A percentile compares a stretch with the other conserved stretches of the same genome.
phyloP scores from a whole-genome alignment of 352 stramenopile genomes.

The Globisporangium cylindrosporum region DNA sequence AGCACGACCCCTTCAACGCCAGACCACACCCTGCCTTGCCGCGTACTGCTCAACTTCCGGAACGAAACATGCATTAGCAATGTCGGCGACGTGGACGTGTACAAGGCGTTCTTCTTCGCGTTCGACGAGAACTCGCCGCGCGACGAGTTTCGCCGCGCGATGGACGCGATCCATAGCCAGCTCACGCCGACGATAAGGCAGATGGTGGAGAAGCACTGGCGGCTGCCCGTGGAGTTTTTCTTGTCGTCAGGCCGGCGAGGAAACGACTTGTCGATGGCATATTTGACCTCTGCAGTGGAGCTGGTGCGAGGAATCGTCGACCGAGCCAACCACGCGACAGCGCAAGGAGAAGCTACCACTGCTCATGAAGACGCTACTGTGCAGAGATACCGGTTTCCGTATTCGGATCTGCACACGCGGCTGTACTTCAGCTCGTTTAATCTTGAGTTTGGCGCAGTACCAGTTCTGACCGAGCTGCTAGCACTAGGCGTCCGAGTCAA shows the following conservation, averaged over 20 bases:
- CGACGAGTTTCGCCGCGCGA: not conserved
- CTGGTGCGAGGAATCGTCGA: not conserved
- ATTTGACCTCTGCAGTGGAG: not conserved
- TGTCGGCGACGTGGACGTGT: not conserved
- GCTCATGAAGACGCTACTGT: not conserved
- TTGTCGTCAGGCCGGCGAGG: not conserved
- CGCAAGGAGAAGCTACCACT: not conserved
- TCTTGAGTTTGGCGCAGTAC: not conserved
- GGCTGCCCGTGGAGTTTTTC: not conserved
- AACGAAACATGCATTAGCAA: not conserved
- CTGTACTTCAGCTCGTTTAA: not conserved
- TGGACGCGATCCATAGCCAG: not conserved
- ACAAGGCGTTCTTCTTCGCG: slow-evolving; percentile 4
- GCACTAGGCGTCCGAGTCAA: not conserved
- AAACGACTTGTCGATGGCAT: not conserved
- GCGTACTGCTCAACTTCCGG: too few relatives aligned
- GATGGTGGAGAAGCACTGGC: not conserved
- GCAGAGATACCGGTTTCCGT: not conserved
- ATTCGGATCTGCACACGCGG: not conserved
- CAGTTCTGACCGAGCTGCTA: not conserved
- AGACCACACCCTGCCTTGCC: too few relatives aligned
- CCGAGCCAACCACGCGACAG: not conserved
- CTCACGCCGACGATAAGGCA: not conserved
- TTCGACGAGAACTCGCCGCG: not conserved
- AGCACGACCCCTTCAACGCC: too few relatives aligned